A percentile compares a stretch with the other conserved stretches of the same genome.
Evolutionary conservation across 1,139 yeast genomes (phyloP).

Genomic region (Candida neerlandica): DNA sequence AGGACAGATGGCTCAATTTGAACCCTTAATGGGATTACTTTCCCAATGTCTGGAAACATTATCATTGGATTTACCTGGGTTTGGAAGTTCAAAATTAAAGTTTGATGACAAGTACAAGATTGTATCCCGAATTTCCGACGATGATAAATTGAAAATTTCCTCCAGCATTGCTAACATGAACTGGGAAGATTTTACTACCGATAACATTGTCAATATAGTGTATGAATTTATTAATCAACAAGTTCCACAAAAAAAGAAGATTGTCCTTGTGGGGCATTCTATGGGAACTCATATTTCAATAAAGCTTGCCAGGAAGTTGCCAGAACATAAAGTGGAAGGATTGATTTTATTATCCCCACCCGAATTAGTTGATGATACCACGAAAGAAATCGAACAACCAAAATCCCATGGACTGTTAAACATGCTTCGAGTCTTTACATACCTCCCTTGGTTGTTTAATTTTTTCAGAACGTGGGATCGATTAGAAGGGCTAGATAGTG

Average conservation of each 20-base stretch:
- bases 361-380: slow-evolving; percentile 33
- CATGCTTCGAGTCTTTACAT: slow-evolving; percentile 29
- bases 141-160: slow-evolving; percentile 33
- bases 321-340: slow-evolving; percentile 44
- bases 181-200: slow-evolving; percentile 50
- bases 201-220: slow-evolving; percentile 49
- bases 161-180: slow-evolving; percentile 33
- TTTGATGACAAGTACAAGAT: slow-evolving; percentile 22
- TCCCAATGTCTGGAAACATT: slow-evolving; percentile 67
- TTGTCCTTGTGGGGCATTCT: slow-evolving; percentile 72
- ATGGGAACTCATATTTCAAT: slow-evolving; percentile 68
- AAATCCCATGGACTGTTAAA: slow-evolving; percentile 13
- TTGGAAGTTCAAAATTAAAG: slow-evolving; percentile 54
- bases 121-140: slow-evolving; percentile 26
- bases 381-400: neutral
- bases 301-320: slow-evolving; percentile 48
- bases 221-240: slow-evolving; percentile 41
- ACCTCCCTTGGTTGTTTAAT: slow-evolving; percentile 56
- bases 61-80: slow-evolving; percentile 74
- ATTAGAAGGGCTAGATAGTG: slow-evolving; percentile 59
- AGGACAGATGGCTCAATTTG: slow-evolving; percentile 76
- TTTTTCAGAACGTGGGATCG: slow-evolving; percentile 62
- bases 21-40: slow-evolving; percentile 62
- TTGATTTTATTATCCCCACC: slow-evolving; percentile 60
- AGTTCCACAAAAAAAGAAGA: slow-evolving; percentile 45